A percentile compares a stretch with the other conserved stretches of the same genome.
Evolutionary conservation across 2,329 filamentous ascomycete species (phyloP).

Genomic region (Zymoseptoria brevis): DNA sequence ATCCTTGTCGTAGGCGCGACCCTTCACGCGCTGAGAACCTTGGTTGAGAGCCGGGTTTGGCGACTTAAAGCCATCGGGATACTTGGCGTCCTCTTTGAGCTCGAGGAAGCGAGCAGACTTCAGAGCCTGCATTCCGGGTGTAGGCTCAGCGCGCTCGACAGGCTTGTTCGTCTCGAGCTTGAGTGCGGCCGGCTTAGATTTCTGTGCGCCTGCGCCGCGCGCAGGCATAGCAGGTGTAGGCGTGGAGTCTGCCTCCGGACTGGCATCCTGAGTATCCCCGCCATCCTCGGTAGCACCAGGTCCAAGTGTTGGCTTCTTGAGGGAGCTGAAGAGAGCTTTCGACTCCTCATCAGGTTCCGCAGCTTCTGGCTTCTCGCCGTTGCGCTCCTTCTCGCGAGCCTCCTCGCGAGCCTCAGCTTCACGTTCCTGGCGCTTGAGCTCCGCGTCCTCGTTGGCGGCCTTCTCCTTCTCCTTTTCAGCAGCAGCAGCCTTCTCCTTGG

Average conservation of each 20-base stretch:
- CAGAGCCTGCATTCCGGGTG: conserved; percentile 84
- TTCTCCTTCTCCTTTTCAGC: conserved; percentile 46
- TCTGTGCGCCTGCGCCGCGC: conserved; percentile 47
- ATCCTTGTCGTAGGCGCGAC: conserved; percentile 88
- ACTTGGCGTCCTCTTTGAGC: conserved; percentile 64
- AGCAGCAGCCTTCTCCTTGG: conserved; percentile 45
- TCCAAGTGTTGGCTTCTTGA: conserved; percentile 44
- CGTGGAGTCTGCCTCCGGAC: conserved; percentile 13
- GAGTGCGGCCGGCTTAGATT: conserved; percentile 77
- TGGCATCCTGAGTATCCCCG: conserved; percentile 33
- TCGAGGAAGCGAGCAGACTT: conserved; percentile 85
- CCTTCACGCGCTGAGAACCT: conserved; percentile 62
- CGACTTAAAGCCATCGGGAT: conserved; percentile 75
- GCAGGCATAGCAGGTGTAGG: conserved; percentile 15
- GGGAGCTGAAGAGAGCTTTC: conserved; percentile 40
- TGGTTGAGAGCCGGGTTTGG: conserved; percentile 91
- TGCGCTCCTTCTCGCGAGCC: conserved; percentile 33
- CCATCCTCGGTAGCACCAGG: conserved; percentile 32
- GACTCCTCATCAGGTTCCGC: conserved; percentile 30
- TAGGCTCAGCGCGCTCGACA: conserved; percentile 85
- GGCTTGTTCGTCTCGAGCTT: conserved; percentile 82
- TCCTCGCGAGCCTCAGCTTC: conserved; percentile 43
- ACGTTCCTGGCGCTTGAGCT: conserved; percentile 41
- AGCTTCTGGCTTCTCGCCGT: conserved; percentile 14
- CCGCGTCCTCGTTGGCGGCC: conserved; percentile 47